phyloP scores from a whole-genome alignment of 805 yeast genomes.

The Nakazawaea laoshanensis region DNA sequence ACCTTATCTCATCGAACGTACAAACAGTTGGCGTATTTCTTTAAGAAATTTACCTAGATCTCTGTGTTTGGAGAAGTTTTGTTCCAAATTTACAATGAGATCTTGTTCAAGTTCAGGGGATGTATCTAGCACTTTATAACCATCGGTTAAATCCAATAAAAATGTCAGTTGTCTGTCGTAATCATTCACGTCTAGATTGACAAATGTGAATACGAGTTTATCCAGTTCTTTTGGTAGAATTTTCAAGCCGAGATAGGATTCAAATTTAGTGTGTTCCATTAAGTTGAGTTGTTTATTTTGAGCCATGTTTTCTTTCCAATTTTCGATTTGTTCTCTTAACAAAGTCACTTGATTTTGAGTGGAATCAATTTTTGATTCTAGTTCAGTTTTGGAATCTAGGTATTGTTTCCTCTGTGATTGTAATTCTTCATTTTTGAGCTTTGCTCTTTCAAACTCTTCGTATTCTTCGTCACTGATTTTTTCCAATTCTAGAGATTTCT shows the following conservation, averaged over 20 bases:
- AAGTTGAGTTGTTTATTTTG: constrained; percentile 20
- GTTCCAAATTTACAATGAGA: constrained; percentile 12
- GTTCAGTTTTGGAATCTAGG: not conserved
- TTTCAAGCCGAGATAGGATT: constrained; percentile 36
- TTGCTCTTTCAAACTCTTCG: constrained; percentile 3
- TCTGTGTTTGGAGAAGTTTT: constrained; percentile 16
- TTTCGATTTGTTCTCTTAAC: not conserved
- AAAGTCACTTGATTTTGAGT: not conserved
- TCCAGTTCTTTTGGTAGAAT: constrained; percentile 29
- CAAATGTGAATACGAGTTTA: constrained; percentile 30
- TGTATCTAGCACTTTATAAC: constrained; percentile 25
- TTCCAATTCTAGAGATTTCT: constrained; percentile 1
- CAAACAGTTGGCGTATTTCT: too few species aligned
- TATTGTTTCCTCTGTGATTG: constrained; percentile 1
- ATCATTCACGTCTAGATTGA: constrained; percentile 37
- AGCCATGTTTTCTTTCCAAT: not conserved
- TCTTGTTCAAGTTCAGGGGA: constrained; percentile 24
- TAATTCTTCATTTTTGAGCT: constrained; percentile 4
- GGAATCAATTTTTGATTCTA: not conserved
- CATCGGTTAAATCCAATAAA: constrained; percentile 29
- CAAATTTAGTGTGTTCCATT: constrained; percentile 34
- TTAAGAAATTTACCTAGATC: constrained; percentile 26
- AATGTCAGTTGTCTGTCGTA: constrained; percentile 34
- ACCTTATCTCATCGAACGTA: not conserved
- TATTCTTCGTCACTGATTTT: not conserved